Percentiles rank a stretch among this genome's conserved stretches.
Conservation (phyloP, 2,329 filamentous ascomycete species). For the Cladosporium sp. region DNA sequence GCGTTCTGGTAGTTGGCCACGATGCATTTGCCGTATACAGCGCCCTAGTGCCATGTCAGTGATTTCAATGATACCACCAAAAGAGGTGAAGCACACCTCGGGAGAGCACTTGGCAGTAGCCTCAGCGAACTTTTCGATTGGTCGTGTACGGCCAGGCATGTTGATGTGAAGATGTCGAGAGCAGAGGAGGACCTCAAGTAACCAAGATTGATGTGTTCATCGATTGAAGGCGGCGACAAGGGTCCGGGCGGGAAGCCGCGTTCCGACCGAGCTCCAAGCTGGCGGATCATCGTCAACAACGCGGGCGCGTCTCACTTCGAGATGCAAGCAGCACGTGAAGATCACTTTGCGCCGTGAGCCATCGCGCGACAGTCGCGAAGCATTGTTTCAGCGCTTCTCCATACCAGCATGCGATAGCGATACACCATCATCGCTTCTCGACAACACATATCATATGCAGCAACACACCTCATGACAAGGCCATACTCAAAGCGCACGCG, state of each 20-base stretch:
- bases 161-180: not conserved
- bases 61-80: not conserved
- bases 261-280: not conserved
- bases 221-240: not conserved
- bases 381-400: not conserved
- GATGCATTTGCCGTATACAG: constrained; percentile 87
- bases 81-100: constrained; percentile 48
- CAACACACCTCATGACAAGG: constrained; percentile 29
- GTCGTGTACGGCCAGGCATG: constrained; percentile 50
- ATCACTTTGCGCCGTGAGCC: constrained; percentile 1
- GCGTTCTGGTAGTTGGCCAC: constrained; percentile 85
- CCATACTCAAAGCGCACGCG: constrained; percentile 33
- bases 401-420: not conserved
- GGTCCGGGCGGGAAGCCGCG: not conserved
- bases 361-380: not conserved
- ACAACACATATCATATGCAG: constrained; percentile 1
- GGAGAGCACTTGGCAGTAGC: constrained; percentile 62
- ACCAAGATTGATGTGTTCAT: not conserved
- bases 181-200: not conserved
- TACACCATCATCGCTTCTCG: not conserved
- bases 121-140: constrained; percentile 65
- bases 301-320: constrained; percentile 7
- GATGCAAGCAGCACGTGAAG: not conserved
- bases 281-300: not conserved
- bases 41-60: constrained; percentile 53